A percentile compares a stretch with the other conserved stretches of the same genome.
Evolutionary conservation across 2,329 filamentous ascomycete species (phyloP).

Genomic region (Microdochium paspali): DNA sequence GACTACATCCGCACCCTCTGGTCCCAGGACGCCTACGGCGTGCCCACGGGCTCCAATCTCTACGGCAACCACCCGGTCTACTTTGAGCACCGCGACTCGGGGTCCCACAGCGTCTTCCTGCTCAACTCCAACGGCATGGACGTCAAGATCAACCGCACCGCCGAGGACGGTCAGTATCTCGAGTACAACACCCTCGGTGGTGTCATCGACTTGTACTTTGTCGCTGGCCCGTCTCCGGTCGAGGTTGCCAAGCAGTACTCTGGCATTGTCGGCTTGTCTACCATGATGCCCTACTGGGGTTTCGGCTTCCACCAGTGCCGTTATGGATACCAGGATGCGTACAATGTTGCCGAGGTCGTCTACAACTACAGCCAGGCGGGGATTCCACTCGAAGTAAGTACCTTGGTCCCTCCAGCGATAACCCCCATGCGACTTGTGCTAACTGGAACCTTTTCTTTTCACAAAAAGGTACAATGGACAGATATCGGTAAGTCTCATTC

Average conservation of each 20-base stretch:
- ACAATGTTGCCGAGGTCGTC: slow-evolving; percentile 56
- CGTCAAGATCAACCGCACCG: slow-evolving; percentile 58
- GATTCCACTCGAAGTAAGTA: slow-evolving; percentile 49
- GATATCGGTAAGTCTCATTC: too few species aligned
- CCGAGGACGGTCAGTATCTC: slow-evolving; percentile 53
- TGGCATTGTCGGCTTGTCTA: slow-evolving; percentile 43
- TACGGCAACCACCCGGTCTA: slow-evolving; percentile 72
- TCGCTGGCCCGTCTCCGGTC: slow-evolving; percentile 48
- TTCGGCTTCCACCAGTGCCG: slow-evolving; percentile 54
- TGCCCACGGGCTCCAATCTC: slow-evolving; percentile 54
- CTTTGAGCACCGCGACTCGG: slow-evolving; percentile 54
- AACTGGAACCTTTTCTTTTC: too few species aligned
- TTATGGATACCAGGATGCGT: slow-evolving; percentile 57
- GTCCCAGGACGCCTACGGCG: slow-evolving; percentile 55
- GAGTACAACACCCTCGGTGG: slow-evolving; percentile 76
- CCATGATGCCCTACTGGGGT: slow-evolving; percentile 56
- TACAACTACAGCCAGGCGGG: slow-evolving; percentile 55
- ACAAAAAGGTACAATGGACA: too few species aligned
- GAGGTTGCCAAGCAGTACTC: slow-evolving; percentile 52
- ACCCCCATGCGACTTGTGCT: not conserved
- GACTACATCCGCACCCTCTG: slow-evolving; percentile 64
- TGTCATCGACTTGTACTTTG: slow-evolving; percentile 62
- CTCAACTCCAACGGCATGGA: slow-evolving; percentile 72
- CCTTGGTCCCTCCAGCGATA: not conserved
- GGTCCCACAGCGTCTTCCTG: slow-evolving; percentile 58